Evolutionary conservation across 1,284 basidiomycete genomes (phyloP), one percentile per base, ranked within the genome.

Genomic region (Ustilago bromivora): DNA sequence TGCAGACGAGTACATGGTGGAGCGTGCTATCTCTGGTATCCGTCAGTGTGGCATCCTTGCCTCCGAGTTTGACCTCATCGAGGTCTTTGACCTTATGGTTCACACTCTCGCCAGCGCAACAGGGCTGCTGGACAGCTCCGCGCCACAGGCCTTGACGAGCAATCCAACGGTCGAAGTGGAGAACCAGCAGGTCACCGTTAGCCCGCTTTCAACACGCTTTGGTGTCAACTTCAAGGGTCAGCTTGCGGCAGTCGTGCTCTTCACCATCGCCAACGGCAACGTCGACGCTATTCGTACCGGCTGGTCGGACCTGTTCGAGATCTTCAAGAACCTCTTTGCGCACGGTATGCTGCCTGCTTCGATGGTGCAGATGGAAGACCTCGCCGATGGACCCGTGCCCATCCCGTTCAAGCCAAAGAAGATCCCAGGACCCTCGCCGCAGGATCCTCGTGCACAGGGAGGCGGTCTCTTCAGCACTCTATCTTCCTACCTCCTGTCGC

Each of bases 351-450:
- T 99, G 9, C 81, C 83, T 1, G 28, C 96, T 5, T 89, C 91
- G 60, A 93, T 99, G 91, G 88, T 96, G n/a, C 92, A 94, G 84
- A 96, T 98, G 93, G 94, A 96, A 84, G 96, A 98, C 85, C 98
- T 98, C 87, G 54, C 67, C 34, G 68, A 78, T 23, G 76, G 76
- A 7, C 58, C 43, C 7, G 68, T 69, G 2, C 58, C 65, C 0
- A 83, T 84, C 23, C 81, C 82, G 17, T 75, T 84, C 52, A 75
- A 73, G 64, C 76, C 81, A 15, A 78, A 81, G 54, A 79, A 78
- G 61, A 66, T 97, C 15, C 93, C 93, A 3, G 92, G 92, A 86
- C 97, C 98, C 79, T 94, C 96, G 36, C 89, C 96, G 38, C 91
- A 92, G 78, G 90, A 93, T 46, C 90, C 90, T 61, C 90, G 91